Evolutionary conservation across 2,329 filamentous ascomycete genomes (phyloP), one percentile per base, ranked within the genome.

Genomic region (Curvularia sp.): DNA sequence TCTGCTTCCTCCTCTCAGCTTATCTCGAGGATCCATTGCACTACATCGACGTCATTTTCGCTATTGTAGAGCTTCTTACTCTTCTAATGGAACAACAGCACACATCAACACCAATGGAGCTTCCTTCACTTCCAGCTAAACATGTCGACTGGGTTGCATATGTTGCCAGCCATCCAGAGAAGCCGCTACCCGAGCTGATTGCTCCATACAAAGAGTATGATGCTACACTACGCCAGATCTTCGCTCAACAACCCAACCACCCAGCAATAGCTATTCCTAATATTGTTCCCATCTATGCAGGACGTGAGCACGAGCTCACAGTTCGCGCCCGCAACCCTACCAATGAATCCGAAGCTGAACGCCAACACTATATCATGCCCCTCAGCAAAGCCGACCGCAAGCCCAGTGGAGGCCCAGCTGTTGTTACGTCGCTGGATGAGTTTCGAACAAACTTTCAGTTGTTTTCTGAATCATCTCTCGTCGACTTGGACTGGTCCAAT

Each of bases 401-500:
- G 48, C 68, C 80, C 0, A 78, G 86, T 71, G 88, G 86, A 5
- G 84, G 87, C 1, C 86, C 86, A 3, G 91, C 92, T 2, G 84
- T 90, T 3, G 91, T 93, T 0, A 73, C 82, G 23, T 84, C 84
- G 12, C 72, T 95, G 45, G 82, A 85, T 47, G 87, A 91, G 28
- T 96, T 95, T 67, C 87, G 88, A 72, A 84, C 86, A 48, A 94
- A 95, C 76, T 94, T 96, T 77, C 85, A 85, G 57, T 74, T 96
- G 57, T 96, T 96, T 72, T 92, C 89, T 1, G 92, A 96, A 76
- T 89, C 86, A 1, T 88, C 90, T 0, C 80, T 96, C 27, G 82
- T 82, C 28, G 91, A 94, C 48, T 74, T 96, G 65, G 86, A 94
- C 72, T 96, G 92, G 92, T 86, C 78, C 70, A 95, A 95, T 72